Evolutionary conservation across 306 rosid species (phyloP).

Genomic region (Pueraria montana): DNA sequence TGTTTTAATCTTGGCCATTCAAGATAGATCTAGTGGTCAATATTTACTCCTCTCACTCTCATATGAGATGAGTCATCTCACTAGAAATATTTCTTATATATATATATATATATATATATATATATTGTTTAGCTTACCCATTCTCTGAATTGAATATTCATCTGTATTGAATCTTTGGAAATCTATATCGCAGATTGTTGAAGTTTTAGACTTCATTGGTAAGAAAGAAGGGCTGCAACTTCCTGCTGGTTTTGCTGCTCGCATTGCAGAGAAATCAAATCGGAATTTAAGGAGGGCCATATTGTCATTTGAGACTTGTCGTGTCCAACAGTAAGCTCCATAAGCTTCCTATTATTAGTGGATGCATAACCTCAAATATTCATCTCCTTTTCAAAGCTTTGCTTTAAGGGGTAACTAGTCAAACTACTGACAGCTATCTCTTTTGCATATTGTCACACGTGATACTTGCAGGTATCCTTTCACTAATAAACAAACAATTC

Average conservation of each 20-base stretch:
- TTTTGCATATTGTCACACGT: conserved; percentile 35
- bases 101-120: too few species aligned
- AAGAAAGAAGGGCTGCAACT: conserved; percentile 88
- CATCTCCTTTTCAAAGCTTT: conserved; percentile 29
- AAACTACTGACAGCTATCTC: conserved; percentile 40
- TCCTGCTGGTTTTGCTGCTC: conserved; percentile 80
- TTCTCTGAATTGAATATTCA: conserved; percentile 35
- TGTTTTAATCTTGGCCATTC: too few species aligned
- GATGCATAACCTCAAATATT: conserved; percentile 25
- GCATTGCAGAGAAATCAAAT: conserved; percentile 85
- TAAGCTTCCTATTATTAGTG: conserved; percentile 29
- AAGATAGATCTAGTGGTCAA: too few species aligned
- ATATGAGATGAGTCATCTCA: too few species aligned
- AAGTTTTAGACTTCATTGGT: conserved; percentile 78
- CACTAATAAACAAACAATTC: conserved; percentile 71
- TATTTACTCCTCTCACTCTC: too few species aligned
- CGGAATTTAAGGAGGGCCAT: conserved; percentile 89
- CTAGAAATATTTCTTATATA: too few species aligned
- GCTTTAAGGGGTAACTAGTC: conserved; percentile 1
- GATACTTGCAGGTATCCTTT: conserved; percentile 84
- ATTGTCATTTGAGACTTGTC: conserved; percentile 89
- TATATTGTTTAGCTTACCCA: conserved; percentile 7
- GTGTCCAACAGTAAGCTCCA: conserved; percentile 82
- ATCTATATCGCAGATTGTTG: conserved; percentile 67
- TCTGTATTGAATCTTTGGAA: conserved; percentile 19